A percentile compares a stretch with the other conserved stretches of the same genome.
phyloP scores from a whole-genome alignment of 495 filamentous ascomycete genomes.

The Hyphodiscus hymeniophilus region DNA sequence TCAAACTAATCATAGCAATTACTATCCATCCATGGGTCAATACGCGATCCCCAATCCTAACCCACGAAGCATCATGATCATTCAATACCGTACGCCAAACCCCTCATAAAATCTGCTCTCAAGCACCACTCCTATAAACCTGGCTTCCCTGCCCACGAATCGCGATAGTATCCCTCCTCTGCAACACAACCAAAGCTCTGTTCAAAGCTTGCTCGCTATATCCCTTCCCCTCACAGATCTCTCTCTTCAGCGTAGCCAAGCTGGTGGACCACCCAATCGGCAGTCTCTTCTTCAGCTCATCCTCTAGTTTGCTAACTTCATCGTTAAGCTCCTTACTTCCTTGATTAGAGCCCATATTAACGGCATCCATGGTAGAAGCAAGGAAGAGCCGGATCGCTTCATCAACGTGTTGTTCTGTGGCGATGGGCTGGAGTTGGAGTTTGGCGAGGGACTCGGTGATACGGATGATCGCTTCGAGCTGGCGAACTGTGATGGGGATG shows the following conservation, averaged over 20 bases:
- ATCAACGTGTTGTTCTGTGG: constrained; percentile 87
- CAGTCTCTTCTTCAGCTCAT: constrained; percentile 78
- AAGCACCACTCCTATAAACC: constrained; percentile 60
- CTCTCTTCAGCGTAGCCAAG: constrained; percentile 73
- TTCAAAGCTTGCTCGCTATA: constrained; percentile 81
- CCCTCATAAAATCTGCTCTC: not conserved
- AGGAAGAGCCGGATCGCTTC: constrained; percentile 97
- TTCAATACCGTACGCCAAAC: not conserved
- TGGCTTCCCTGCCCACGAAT: constrained; percentile 83
- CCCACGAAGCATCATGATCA: not conserved
- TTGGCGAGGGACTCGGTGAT: constrained; percentile 97
- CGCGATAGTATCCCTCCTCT: constrained; percentile 83
- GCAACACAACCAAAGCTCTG: constrained; percentile 76
- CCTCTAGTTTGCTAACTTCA: constrained; percentile 80
- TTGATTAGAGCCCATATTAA: constrained; percentile 75
- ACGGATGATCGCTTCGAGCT: constrained; percentile 93
- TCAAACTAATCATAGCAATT: not conserved
- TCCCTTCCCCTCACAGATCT: constrained; percentile 82
- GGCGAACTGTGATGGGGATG: constrained; percentile 96
- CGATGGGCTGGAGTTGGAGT: constrained; percentile 72
- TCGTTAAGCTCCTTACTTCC: constrained; percentile 84
- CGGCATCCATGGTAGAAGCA: constrained; percentile 95
- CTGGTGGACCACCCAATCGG: constrained; percentile 95
- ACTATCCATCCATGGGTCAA: not conserved
- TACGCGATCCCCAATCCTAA: no score